Evolutionary conservation across 257 asterid genomes (phyloP).

Genomic region (Capsicum pubescens): DNA sequence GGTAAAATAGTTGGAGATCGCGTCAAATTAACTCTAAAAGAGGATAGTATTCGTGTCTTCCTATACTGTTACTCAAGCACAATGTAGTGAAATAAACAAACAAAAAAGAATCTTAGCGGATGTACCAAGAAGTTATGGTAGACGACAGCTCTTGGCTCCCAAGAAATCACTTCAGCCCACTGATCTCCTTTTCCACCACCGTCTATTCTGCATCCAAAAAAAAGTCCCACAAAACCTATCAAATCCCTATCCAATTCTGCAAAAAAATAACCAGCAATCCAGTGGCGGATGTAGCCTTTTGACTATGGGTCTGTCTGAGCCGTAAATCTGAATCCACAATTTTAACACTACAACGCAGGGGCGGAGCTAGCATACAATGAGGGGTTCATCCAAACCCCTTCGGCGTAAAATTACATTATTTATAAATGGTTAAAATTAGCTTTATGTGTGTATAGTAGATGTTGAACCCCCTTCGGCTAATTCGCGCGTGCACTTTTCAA

Average conservation of each 20-base stretch:
- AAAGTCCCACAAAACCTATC: background rate
- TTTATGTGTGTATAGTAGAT: no score
- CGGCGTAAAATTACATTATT: no score
- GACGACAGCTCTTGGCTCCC: slow-evolving; percentile 96
- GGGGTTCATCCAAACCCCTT: no score
- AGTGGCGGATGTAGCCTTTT: background rate
- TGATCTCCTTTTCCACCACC: slow-evolving; percentile 61
- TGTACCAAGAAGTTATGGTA: slow-evolving; percentile 89
- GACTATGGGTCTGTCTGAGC: background rate
- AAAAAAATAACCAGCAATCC: background rate
- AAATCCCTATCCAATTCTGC: slow-evolving; percentile 10
- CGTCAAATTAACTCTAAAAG: background rate
- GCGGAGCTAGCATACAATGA: no score
- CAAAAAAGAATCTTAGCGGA: background rate
- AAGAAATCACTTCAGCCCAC: slow-evolving; percentile 92
- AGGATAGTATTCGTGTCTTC: background rate
- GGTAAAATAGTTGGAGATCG: background rate
- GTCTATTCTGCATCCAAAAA: slow-evolving; percentile 45
- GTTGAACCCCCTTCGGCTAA: no score
- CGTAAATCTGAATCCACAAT: no score
- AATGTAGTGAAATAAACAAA: background rate
- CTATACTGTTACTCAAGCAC: background rate
- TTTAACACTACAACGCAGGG: no score
- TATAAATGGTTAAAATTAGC: no score
- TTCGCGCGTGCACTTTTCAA: no score